Evolutionary conservation across 228 moss, liverwort and hornwort genomes (phyloP).

Genomic region (Sphagnum fallax): DNA sequence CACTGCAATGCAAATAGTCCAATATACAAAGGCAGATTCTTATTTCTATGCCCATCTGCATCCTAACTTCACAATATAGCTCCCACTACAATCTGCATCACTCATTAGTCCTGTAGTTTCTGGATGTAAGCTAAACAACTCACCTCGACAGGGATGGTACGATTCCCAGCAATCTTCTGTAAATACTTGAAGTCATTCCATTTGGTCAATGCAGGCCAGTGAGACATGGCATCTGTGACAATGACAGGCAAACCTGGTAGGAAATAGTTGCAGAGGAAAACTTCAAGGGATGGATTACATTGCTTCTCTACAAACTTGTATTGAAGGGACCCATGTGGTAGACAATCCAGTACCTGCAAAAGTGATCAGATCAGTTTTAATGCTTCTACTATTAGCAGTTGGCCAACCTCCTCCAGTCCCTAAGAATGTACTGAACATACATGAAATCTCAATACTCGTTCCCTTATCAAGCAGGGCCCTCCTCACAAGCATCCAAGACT

Average conservation of each 20-base stretch:
- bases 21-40: background rate
- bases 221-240: constrained; percentile 57
- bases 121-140: background rate
- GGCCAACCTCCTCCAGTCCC: too few relatives aligned
- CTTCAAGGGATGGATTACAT: constrained; percentile 68
- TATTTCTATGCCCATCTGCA: background rate
- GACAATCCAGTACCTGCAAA: constrained; percentile 47
- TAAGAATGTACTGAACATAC: too few relatives aligned
- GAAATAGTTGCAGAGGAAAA: constrained; percentile 63
- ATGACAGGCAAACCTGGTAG: constrained; percentile 52
- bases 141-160: constrained; percentile 91
- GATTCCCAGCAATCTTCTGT: constrained; percentile 62
- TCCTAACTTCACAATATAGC: background rate
- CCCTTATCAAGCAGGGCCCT: too few relatives aligned
- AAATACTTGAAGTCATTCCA: constrained; percentile 77
- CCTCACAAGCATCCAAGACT: too few relatives aligned
- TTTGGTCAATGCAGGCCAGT: constrained; percentile 83
- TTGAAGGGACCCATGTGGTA: constrained; percentile 48
- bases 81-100: background rate
- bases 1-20: too few relatives aligned
- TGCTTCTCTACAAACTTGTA: constrained; percentile 33
- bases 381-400: too few relatives aligned
- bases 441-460: too few relatives aligned
- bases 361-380: constrained; percentile 10
- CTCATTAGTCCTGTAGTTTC: too few relatives aligned